Evolutionary conservation across 768 basidiomycete species (phyloP), one percentile per base, ranked within the genome.

Genomic region (Antrodiella citrinella): DNA sequence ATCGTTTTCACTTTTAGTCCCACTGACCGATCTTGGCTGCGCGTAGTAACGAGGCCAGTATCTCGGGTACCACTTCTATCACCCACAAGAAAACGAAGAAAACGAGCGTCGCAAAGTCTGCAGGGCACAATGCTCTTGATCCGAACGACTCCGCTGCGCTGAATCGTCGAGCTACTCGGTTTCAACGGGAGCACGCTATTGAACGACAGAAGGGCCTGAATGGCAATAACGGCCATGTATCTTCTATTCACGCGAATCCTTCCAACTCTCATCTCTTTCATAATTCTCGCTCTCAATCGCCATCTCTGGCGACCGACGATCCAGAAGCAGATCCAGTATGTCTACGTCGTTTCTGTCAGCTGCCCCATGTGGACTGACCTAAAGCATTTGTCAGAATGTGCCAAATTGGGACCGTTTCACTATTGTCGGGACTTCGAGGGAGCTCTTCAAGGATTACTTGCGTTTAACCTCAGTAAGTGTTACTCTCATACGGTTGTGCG

Each of bases 341-440:
- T 73, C 45, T 5, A 54, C n/a, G n/a, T n/a, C n/a, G n/a, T n/a
- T n/a, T n/a, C n/a, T n/a, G n/a, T n/a, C n/a, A n/a, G n/a, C n/a
- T n/a, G n/a, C n/a, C n/a, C n/a, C n/a, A n/a, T n/a, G n/a, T n/a
- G n/a, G n/a, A n/a, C n/a, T n/a, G n/a, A n/a, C n/a, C n/a, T n/a
- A n/a, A n/a, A n/a, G n/a, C 41, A 39, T 44, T 52, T 40, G 50
- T 4, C 57, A 98, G 95, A 95, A 94, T 59, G 93, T 95, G 7
- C 84, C 92, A 48, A 85, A 94, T 63, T 99, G 96, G 96, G 96
- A 99, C 70, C 82, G 82, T 51, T 77, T 83, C 67, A 97, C 94
- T 4, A 97, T 99, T 59, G 91, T 95, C 50, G 96, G 96, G 45
- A 94, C 86, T 39, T 92, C 79, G 48, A 75, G 76, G 59, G 87